Evolutionary conservation across 75 land plant species (phyloP).

Genomic region (Selaginella tamariscina): DNA sequence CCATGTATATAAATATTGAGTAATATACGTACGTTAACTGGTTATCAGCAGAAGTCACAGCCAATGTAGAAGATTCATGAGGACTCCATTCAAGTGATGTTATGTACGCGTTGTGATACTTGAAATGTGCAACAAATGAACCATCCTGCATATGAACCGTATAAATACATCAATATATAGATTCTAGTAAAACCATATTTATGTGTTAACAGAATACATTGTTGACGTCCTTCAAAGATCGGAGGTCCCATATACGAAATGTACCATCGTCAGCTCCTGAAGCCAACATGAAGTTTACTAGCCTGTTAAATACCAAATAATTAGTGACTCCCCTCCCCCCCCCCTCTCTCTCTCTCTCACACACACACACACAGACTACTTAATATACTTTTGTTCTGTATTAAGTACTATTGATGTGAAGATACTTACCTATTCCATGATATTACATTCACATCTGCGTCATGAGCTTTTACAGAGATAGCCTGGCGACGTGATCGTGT

Average conservation of each 20-base stretch:
- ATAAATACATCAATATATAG: background rate
- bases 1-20: background rate
- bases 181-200: background rate
- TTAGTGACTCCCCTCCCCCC: no score
- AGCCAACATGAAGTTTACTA: slow-evolving; percentile 83
- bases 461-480: slow-evolving; percentile 67
- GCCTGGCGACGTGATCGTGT: slow-evolving; percentile 38
- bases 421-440: slow-evolving; percentile 83
- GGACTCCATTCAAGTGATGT: slow-evolving; percentile 98
- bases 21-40: slow-evolving; percentile 59
- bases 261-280: slow-evolving; percentile 97
- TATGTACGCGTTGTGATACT: slow-evolving; percentile 71
- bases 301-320: slow-evolving; percentile 37
- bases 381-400: no score
- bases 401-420: no score
- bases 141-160: slow-evolving; percentile 33
- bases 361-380: background rate
- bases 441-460: slow-evolving; percentile 94
- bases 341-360: no score
- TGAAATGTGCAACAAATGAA: slow-evolving; percentile 63
- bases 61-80: slow-evolving; percentile 78
- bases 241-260: slow-evolving; percentile 86
- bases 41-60: slow-evolving; percentile 77
- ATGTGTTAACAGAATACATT: background rate
- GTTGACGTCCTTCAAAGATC: slow-evolving; percentile 46